Conservation (phyloP, 2,329 filamentous ascomycete species). For the Fusarium nematophilum region DNA sequence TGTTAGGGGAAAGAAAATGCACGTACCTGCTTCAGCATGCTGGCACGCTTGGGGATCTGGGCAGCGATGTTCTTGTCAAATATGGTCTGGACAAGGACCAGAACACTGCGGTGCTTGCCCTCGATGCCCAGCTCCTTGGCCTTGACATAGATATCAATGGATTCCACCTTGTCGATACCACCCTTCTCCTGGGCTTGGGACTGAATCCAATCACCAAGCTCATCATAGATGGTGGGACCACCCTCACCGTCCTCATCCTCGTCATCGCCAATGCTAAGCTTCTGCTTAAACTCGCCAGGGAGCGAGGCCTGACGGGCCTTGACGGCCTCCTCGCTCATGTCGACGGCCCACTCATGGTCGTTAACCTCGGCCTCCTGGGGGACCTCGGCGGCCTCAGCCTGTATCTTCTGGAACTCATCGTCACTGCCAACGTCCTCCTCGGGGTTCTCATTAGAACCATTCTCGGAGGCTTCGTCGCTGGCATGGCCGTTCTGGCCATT, state of each 20-base stretch:
- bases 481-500: constrained; percentile 65
- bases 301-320: constrained; percentile 93
- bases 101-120: constrained; percentile 90
- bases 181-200: constrained; percentile 77
- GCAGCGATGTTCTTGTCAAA: constrained; percentile 91
- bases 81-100: constrained; percentile 91
- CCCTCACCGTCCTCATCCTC: constrained; percentile 85
- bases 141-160: constrained; percentile 94
- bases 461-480: constrained; percentile 66
- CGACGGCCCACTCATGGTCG: constrained; percentile 94
- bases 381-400: constrained; percentile 64
- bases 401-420: constrained; percentile 90
- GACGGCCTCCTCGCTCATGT: constrained; percentile 95
- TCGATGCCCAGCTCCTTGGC: constrained; percentile 97
- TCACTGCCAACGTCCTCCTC: constrained; percentile 81
- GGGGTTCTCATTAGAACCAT: constrained; percentile 62
- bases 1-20: neutral
- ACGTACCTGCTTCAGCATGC: constrained; percentile 87
- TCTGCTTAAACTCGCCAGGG: constrained; percentile 93
- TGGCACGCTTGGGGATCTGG: constrained; percentile 85
- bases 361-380: constrained; percentile 71
- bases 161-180: constrained; percentile 81
- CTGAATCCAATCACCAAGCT: constrained; percentile 93
- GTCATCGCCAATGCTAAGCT: constrained; percentile 84
- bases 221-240: constrained; percentile 83